Base-by-base conservation (phyloP, 345 rosid genomes). In the Kandelia obovata region DNA sequence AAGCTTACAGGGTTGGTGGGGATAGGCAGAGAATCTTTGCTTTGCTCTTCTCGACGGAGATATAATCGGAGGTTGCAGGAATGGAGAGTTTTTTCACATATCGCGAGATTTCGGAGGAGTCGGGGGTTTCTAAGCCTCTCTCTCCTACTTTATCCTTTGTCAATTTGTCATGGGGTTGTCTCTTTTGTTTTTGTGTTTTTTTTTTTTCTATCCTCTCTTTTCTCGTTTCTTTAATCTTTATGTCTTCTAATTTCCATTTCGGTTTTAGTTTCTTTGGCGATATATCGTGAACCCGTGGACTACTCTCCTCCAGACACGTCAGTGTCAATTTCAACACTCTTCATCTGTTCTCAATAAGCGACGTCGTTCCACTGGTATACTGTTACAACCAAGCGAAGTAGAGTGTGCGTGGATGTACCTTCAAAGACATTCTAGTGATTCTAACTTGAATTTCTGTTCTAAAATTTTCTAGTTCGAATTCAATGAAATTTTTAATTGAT, bases 31-130 rank as follows among this genome's bases (percentile, higher is more conserved):
- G 62, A 64, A 32, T 62, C 51, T 30, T 39, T 37, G 55, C 51
- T 30, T 39, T 30, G 55, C 73, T 64, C 82, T 74, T 75, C 74
- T 76, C 77, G 83, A 75, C 81, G 76, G 84, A 78, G 82, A 79
- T 75, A 81, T 64, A 76, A 79, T 47, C 80, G 79, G 82, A 69
- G 82, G 73, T 70, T 55, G 82, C 69, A 71, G 79, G 69, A 62
- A 68, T 64, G 71, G 68, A 59, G 66, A 32, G 16, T 21, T 16
- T 28, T 57, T 51, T 63, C 49, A 73, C 27, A 72, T 84, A 82
- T 84, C 88, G 84, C 83, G 86, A 84, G 46, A 80, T 72, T 81
- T 79, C 71, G 82, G 60, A 63, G 69, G 19, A 39, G 2, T 34
- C 35, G 11, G 15, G 15, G 37, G 13, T 15, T 13, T 15, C 13